Percentiles rank a stretch among this genome's conserved stretches.
Evolutionary conservation across 2,329 filamentous ascomycete species (phyloP).

Genomic region (Periconia sp.): DNA sequence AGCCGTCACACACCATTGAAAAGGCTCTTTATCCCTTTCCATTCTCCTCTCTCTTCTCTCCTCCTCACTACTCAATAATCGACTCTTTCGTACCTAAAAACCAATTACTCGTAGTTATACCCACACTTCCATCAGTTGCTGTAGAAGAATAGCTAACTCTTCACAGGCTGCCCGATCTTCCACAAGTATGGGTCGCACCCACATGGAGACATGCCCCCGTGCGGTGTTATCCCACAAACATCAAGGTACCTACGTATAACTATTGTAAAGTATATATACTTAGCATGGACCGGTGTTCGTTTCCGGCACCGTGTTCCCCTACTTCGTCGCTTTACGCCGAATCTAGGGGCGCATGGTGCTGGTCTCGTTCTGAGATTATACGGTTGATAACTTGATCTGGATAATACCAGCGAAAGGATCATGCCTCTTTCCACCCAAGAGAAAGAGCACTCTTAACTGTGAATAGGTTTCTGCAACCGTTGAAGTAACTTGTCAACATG

Average conservation of each 20-base stretch:
- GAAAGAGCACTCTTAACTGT: slow-evolving; percentile 31
- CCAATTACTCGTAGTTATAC: slow-evolving; percentile 20
- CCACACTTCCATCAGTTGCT: not conserved
- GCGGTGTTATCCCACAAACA: slow-evolving; percentile 37
- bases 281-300: slow-evolving; percentile 48
- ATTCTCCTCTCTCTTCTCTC: not conserved
- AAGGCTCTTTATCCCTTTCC: not conserved
- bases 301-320: slow-evolving; percentile 15
- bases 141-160: slow-evolving; percentile 21
- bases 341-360: slow-evolving; percentile 7
- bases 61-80: not conserved
- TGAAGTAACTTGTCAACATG: slow-evolving; percentile 56
- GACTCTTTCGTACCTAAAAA: not conserved
- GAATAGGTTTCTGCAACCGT: slow-evolving; percentile 31
- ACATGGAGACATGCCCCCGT: slow-evolving; percentile 31
- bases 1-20: slow-evolving; percentile 6
- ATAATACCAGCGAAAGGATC: slow-evolving; percentile 99
- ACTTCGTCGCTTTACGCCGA: not conserved
- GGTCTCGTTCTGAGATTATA: slow-evolving; percentile 77
- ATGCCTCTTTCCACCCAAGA: slow-evolving; percentile 64
- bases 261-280: slow-evolving; percentile 44
- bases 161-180: slow-evolving; percentile 14
- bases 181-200: slow-evolving; percentile 34
- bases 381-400: slow-evolving; percentile 94
- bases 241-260: slow-evolving; percentile 46